A percentile compares a stretch with the other conserved stretches of the same genome.
phyloP scores from a whole-genome alignment of 2,329 filamentous ascomycete genomes.

The Colletotrichum karsti region DNA sequence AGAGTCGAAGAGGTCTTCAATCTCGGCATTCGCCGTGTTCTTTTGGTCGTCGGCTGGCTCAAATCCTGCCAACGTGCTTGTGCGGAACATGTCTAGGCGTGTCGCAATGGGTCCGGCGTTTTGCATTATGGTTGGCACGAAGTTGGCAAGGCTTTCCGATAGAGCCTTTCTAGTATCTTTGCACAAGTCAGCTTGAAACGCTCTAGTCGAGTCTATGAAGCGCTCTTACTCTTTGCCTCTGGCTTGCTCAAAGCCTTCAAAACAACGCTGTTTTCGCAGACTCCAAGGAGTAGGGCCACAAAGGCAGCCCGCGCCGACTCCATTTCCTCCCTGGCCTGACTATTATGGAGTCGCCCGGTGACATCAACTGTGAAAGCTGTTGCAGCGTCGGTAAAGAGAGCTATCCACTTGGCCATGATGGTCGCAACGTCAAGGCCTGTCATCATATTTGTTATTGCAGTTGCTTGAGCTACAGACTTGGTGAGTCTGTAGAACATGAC shows the following conservation, averaged over 20 bases:
- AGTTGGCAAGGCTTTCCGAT: slow-evolving; percentile 58
- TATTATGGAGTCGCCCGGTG: slow-evolving; percentile 53
- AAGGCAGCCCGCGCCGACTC: slow-evolving; percentile 69
- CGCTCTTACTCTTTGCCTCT: slow-evolving; percentile 58
- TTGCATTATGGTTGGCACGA: slow-evolving; percentile 66
- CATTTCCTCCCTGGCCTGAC: slow-evolving; percentile 63
- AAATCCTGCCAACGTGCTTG: slow-evolving; percentile 62
- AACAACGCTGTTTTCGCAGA: slow-evolving; percentile 68
- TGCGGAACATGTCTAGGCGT: slow-evolving; percentile 66
- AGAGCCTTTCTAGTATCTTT: slow-evolving; percentile 57
- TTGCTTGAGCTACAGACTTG: slow-evolving; percentile 76
- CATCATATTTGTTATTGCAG: slow-evolving; percentile 52
- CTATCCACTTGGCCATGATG: slow-evolving; percentile 66
- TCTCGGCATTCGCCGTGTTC: slow-evolving; percentile 55
- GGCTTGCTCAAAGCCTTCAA: slow-evolving; percentile 61
- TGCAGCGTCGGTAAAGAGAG: slow-evolving; percentile 61
- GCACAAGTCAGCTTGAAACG: neutral
- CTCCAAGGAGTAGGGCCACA: slow-evolving; percentile 67
- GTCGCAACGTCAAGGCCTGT: slow-evolving; percentile 60
- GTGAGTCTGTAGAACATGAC: slow-evolving; percentile 93
- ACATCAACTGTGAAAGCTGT: slow-evolving; percentile 57
- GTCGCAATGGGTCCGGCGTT: slow-evolving; percentile 61
- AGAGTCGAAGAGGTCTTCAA: slow-evolving; percentile 67
- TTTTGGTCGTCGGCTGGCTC: slow-evolving; percentile 64
- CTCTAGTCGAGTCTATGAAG: neutral